A percentile compares a stretch with the other conserved stretches of the same genome.
Evolutionary conservation across 2,329 filamentous ascomycete species (phyloP).

Genomic region (Ascochyta clinopodiicola): DNA sequence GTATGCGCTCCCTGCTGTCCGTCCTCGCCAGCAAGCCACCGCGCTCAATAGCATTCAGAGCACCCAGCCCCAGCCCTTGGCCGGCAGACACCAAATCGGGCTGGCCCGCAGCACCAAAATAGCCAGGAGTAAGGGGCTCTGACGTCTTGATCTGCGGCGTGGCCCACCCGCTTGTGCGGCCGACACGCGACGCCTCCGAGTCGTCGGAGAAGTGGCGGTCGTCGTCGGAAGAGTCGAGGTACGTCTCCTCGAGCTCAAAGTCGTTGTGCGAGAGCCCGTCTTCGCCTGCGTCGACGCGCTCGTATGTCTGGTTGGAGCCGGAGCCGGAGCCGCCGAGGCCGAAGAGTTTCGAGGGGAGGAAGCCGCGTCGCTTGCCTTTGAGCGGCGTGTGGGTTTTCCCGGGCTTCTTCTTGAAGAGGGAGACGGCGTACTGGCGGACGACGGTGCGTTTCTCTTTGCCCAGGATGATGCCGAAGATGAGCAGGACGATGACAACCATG

Average conservation of each 20-base stretch:
- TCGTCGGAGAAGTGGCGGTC: conserved; percentile 64
- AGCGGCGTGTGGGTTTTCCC: conserved; percentile 41
- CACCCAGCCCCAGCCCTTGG: conserved; percentile 39
- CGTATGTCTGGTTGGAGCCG: conserved; percentile 65
- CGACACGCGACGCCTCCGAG: conserved; percentile 62
- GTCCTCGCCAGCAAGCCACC: conserved; percentile 80
- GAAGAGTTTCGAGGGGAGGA: conserved; percentile 66
- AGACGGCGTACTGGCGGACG: conserved; percentile 63
- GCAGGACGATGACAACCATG: conserved; percentile 74
- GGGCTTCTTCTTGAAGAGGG: conserved; percentile 51
- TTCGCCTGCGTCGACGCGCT: conserved; percentile 75
- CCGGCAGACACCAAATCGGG: conserved; percentile 39
- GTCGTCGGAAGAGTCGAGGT: conserved; percentile 63
- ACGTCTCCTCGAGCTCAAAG: conserved; percentile 69
- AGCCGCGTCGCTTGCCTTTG: conserved; percentile 47
- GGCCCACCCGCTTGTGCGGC: conserved; percentile 69
- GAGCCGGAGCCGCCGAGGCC: conserved; percentile 46
- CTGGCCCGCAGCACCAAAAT: conserved; percentile 27
- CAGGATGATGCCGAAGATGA: conserved; percentile 75
- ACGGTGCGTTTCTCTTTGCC: conserved; percentile 75
- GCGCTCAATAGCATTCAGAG: conserved; percentile 54
- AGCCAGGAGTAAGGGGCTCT: conserved; percentile 19
- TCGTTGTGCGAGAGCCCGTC: conserved; percentile 72
- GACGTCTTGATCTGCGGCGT: conserved; percentile 65
- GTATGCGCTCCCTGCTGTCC: conserved; percentile 83